phyloP scores from a whole-genome alignment of 768 basidiomycete genomes.

The Kwoniella botswanensis region DNA sequence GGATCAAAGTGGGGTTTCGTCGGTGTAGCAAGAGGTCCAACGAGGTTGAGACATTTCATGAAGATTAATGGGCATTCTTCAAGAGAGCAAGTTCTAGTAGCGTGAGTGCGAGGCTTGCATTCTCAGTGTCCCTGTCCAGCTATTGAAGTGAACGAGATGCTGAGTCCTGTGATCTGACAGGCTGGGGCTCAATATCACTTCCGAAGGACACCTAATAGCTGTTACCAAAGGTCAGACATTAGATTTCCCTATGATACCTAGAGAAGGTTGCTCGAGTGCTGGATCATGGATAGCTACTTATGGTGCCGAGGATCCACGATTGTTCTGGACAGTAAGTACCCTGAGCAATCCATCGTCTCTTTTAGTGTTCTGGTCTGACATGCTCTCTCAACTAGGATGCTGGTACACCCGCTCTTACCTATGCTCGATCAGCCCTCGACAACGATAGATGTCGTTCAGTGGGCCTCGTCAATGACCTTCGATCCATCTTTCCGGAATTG shows the following conservation, averaged over 20 bases:
- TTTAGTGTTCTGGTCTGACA: neutral
- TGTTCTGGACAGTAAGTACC: conserved; percentile 30
- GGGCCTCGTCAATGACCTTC: conserved; percentile 10
- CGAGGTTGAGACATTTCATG: conserved; percentile 22
- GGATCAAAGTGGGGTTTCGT: conserved; percentile 27
- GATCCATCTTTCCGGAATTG: conserved; percentile 8
- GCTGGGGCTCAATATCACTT: conserved; percentile 23
- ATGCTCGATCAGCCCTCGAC: conserved; percentile 10
- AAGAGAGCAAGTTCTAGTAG: conserved; percentile 23
- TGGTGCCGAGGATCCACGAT: conserved; percentile 26
- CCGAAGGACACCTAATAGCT: conserved; percentile 18
- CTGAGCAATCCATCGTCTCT: neutral
- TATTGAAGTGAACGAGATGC: neutral
- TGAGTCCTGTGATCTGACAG: neutral
- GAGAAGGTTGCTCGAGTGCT: conserved; percentile 12
- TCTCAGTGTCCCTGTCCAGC: neutral
- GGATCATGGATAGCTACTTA: conserved; percentile 18
- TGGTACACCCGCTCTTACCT: conserved; percentile 16
- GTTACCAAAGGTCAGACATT: conserved; percentile 22
- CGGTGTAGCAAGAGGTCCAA: conserved; percentile 28
- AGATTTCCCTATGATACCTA: conserved; percentile 29
- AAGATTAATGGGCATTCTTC: conserved; percentile 20
- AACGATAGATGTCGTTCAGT: conserved; percentile 16
- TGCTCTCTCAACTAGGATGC: conserved; percentile 11
- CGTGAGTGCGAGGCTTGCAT: conserved; percentile 7